A percentile compares a stretch with the other conserved stretches of the same genome.
Evolutionary conservation across 106 monocot species (phyloP).

Genomic region (Apostasia ramifera): DNA sequence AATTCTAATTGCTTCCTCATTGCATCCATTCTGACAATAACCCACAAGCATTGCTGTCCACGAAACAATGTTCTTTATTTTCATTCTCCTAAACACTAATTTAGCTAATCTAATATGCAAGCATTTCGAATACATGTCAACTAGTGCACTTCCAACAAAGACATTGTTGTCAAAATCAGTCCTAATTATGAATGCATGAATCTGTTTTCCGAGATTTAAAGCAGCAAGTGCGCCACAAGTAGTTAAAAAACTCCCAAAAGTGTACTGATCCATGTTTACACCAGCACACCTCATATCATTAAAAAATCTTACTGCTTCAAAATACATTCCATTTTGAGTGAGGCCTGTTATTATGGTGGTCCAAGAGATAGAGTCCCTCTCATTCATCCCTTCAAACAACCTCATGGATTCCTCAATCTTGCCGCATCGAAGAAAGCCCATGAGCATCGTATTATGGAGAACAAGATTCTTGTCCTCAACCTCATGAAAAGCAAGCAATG

Average conservation of each 20-base stretch:
- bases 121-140: conserved; percentile 87
- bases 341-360: conserved; percentile 68
- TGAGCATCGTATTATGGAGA: conserved; percentile 73
- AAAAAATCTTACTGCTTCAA: conserved; percentile 39
- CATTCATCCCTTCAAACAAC: conserved; percentile 52
- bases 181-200: conserved; percentile 53
- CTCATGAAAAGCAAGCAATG: conserved; percentile 43
- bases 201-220: conserved; percentile 43
- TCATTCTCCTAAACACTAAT: conserved; percentile 43
- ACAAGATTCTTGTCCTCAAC: conserved; percentile 52
- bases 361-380: conserved; percentile 66
- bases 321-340: conserved; percentile 29
- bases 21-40: conserved; percentile 66
- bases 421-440: conserved; percentile 51
- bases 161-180: conserved; percentile 42
- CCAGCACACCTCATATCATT: conserved; percentile 46
- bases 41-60: conserved; percentile 93
- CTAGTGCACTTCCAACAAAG: conserved; percentile 74
- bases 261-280: conserved; percentile 59
- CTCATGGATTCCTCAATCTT: conserved; percentile 53
- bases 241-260: conserved; percentile 66
- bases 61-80: conserved; percentile 51
- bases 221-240: conserved; percentile 61
- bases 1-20: conserved; percentile 51
- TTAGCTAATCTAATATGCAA: conserved; percentile 35